A percentile compares a stretch with the other conserved stretches of the same genome.
These are phyloP conservation scores for Pyrenophora graminea DNA, from an alignment of 2,329 filamentous ascomycete species.

Conservation along the genomic window DNA sequence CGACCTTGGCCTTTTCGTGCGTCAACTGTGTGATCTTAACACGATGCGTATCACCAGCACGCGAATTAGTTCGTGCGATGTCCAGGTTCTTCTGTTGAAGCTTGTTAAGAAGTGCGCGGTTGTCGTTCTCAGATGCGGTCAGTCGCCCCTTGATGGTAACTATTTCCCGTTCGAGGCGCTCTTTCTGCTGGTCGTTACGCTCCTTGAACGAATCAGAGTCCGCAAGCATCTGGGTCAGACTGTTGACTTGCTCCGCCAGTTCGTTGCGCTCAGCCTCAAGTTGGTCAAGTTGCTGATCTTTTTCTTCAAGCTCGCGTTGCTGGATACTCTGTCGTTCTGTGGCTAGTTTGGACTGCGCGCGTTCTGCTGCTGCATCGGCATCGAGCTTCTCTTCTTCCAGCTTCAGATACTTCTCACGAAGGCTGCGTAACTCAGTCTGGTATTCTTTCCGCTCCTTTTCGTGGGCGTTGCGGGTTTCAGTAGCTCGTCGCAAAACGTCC, in stretches of 20 bases:
- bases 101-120: conserved; percentile 92
- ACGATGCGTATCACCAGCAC: conserved; percentile 81
- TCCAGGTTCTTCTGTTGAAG: conserved; percentile 96
- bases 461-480: conserved; percentile 76
- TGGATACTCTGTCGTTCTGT: conserved; percentile 79
- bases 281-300: conserved; percentile 74
- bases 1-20: conserved; percentile 78
- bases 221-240: conserved; percentile 82
- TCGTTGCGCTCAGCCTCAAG: conserved; percentile 78
- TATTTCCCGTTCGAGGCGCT: conserved; percentile 87
- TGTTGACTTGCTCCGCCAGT: conserved; percentile 78
- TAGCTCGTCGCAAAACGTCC: conserved; percentile 83
- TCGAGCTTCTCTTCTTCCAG: conserved; percentile 84
- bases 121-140: conserved; percentile 93
- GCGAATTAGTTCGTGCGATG: conserved; percentile 86
- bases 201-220: conserved; percentile 88
- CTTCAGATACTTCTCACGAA: conserved; percentile 81
- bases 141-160: conserved; percentile 88
- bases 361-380: conserved; percentile 79
- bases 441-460: conserved; percentile 90
- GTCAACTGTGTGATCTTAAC: conserved; percentile 76
- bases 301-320: conserved; percentile 78
- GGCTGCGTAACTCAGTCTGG: conserved; percentile 78
- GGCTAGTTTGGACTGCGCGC: conserved; percentile 75
- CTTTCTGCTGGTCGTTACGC: conserved; percentile 91